Base-by-base conservation (phyloP, 2,329 filamentous ascomycete species). In the Tympanopsis confertula region DNA sequence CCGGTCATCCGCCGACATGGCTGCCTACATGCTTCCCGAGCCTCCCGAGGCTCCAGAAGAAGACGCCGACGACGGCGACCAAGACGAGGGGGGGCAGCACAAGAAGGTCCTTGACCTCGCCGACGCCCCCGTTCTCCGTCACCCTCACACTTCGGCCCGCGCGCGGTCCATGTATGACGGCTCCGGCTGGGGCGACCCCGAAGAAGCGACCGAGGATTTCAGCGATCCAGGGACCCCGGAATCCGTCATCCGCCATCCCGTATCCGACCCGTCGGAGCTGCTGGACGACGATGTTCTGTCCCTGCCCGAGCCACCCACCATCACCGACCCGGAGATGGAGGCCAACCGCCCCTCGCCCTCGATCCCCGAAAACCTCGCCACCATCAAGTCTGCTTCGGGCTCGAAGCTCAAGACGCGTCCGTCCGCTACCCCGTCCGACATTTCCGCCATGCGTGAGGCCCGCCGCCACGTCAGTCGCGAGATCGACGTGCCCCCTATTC, bases 371-470 rank as follows among this genome's bases (percentile, higher is more conserved):
- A 15, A 78, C 35, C 64, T 86, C 35, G 86, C 88, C 4, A 95
- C 89, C 0, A 88, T 96, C 61, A 91, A 89, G 56, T 58, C 62
- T 2, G 83, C 87, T 5, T 79, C 83, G 17, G 85, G 86, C 5
- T 85, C 86, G 10, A 86, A 80, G 56, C 70, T 96, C 30, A 95
- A 94, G 67, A 91, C 88, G 1, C 75, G 89, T 22, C 78, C 86
- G 13, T 95, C 89, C 2, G 77, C 86, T 29, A 94, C 88, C 0
- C 88, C 87, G 2, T 80, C 86, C 1, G 89, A 96, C 55, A 62
- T 89, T 37, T 66, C 78, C 39, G 71, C 83, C 4, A 94, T 96
- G 86, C 82, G 86, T 30, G 86, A 89, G 47, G 78, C 84, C 46
- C 79, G 89, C 45, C 78, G 88, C 42, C 78, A 88, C 50, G 84